Conservation (phyloP, 2,329 filamentous ascomycete genomes). For the Colletotrichum sp. region DNA sequence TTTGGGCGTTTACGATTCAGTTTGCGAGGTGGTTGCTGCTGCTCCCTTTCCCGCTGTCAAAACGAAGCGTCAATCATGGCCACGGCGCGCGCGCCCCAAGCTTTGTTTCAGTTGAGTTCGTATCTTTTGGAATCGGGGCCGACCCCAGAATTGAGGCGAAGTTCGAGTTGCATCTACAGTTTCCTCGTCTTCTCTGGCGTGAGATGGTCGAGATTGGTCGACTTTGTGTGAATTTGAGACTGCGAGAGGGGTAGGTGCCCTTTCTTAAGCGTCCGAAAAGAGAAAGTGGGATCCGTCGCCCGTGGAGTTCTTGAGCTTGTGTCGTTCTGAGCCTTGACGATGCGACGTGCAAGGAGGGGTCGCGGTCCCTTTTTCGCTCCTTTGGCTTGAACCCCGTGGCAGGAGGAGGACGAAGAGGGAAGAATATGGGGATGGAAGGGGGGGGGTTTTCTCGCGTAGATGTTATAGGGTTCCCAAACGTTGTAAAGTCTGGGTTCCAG, state of each 20-base stretch:
- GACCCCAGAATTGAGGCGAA: neutral
- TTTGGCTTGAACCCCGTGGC: neutral
- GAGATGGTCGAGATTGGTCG: neutral
- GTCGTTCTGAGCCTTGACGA: neutral
- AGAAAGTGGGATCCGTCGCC: neutral
- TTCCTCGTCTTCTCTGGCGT: neutral
- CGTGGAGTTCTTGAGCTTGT: neutral
- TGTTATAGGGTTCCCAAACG: neutral
- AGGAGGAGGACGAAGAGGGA: neutral
- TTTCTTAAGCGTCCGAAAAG: neutral
- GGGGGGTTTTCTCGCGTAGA: neutral
- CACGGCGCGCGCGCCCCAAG: neutral
- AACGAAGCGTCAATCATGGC: neutral
- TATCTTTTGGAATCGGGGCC: neutral
- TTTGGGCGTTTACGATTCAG: neutral
- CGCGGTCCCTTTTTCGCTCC: neutral
- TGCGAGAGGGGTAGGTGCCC: neutral
- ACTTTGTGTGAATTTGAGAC: neutral
- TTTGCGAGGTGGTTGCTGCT: neutral
- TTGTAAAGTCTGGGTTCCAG: neutral
- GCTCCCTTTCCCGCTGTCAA: neutral
- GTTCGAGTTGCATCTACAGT: neutral
- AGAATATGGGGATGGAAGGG: neutral
- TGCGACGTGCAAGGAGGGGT: neutral
- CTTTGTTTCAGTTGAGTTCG: constrained; percentile 17